Evolutionary conservation across 495 filamentous ascomycete genomes (phyloP).

Genomic region (Aspergillus affinis): DNA sequence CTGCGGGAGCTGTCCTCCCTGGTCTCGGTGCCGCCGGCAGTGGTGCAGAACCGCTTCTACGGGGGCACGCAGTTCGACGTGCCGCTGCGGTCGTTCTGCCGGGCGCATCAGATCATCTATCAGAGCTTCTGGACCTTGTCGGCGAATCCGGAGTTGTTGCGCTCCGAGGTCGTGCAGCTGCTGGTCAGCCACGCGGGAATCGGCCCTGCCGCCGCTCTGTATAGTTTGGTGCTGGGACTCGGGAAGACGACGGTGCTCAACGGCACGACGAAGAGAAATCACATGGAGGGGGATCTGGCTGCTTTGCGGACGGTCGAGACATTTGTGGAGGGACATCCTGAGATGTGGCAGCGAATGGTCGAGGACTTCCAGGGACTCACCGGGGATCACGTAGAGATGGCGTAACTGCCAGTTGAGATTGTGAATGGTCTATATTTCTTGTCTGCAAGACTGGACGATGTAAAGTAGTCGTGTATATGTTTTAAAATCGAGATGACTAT

Average conservation of each 20-base stretch:
- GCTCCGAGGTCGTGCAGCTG: constrained; percentile 46
- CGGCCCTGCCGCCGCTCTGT: constrained; percentile 58
- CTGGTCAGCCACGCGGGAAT: constrained; percentile 50
- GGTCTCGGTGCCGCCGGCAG: constrained; percentile 52
- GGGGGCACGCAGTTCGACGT: constrained; percentile 59
- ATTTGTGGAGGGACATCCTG: constrained; percentile 44
- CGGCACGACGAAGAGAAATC: constrained; percentile 62
- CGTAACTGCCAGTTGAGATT: neutral
- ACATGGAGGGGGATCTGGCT: constrained; percentile 67
- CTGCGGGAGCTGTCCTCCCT: constrained; percentile 50
- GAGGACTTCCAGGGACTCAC: constrained; percentile 46
- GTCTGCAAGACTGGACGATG: too few species aligned
- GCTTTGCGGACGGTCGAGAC: constrained; percentile 48
- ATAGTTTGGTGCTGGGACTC: constrained; percentile 64
- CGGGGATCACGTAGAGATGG: constrained; percentile 35
- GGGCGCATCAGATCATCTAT: constrained; percentile 58
- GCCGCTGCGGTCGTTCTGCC: constrained; percentile 61
- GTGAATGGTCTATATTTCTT: too few species aligned
- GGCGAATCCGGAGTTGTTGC: constrained; percentile 62
- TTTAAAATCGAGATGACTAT: neutral
- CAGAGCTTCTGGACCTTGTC: constrained; percentile 82
- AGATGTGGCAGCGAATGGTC: constrained; percentile 46
- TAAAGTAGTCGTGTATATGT: too few species aligned
- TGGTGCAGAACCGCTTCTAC: constrained; percentile 79
- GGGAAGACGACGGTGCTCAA: constrained; percentile 60